Conservation (phyloP, 2,329 filamentous ascomycete species). For the Sporothrix euskadiensis region DNA sequence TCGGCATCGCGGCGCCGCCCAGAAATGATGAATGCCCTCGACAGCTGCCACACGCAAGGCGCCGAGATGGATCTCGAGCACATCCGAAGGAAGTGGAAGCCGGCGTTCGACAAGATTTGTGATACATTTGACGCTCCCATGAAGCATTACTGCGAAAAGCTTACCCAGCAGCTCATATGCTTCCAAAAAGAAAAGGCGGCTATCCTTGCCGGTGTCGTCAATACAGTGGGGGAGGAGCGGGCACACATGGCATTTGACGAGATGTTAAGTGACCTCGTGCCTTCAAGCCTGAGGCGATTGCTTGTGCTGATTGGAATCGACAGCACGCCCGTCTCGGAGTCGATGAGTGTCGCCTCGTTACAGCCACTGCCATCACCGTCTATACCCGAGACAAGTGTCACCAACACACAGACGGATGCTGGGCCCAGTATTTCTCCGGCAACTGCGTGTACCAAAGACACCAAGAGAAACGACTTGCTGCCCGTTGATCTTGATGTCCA, state of each 20-base stretch:
- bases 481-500: neutral
- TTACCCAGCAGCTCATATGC: slow-evolving; percentile 3
- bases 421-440: too few species aligned
- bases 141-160: neutral
- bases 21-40: neutral
- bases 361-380: neutral
- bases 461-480: neutral
- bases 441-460: neutral
- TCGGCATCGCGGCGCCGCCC: neutral
- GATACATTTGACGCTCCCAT: slow-evolving; percentile 1
- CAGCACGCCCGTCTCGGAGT: neutral
- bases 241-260: neutral
- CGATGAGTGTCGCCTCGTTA: neutral
- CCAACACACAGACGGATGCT: neutral
- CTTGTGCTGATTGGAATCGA: neutral
- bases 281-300: neutral
- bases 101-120: slow-evolving; percentile 2
- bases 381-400: neutral
- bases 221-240: neutral
- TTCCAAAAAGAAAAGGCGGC: slow-evolving; percentile 22
- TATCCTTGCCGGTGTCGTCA: neutral
- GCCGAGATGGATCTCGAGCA: neutral
- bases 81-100: slow-evolving; percentile 2
- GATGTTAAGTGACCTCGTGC: neutral
- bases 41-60: neutral